These are phyloP conservation scores for Geotrichum fermentans DNA, from an alignment of 1,139 yeast species.

Conservation along the genomic window DNA sequence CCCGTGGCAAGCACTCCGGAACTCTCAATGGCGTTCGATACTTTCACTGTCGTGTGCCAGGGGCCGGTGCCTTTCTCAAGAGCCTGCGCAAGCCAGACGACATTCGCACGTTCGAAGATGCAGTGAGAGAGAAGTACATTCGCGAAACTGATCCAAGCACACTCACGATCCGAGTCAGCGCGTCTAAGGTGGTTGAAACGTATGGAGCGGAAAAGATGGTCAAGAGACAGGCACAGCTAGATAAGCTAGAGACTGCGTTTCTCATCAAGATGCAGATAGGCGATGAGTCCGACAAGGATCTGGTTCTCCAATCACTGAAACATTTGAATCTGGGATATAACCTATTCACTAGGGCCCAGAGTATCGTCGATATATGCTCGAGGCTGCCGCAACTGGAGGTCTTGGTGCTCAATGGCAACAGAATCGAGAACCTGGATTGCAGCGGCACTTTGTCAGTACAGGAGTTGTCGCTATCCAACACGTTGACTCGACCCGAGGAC, in stretches of 20 bases:
- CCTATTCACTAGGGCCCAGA: conserved; percentile 44
- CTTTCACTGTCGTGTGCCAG: conserved; percentile 38
- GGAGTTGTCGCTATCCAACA: conserved; percentile 39
- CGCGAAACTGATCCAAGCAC: conserved; percentile 31
- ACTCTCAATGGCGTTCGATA: conserved; percentile 43
- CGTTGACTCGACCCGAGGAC: conserved; percentile 32
- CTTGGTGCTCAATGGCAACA: conserved; percentile 61
- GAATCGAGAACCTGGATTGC: conserved; percentile 24
- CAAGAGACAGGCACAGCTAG: conserved; percentile 45
- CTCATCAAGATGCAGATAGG: conserved; percentile 16
- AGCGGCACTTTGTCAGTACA: conserved; percentile 20
- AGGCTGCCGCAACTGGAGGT: conserved; percentile 40
- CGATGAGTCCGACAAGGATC: conserved; percentile 17
- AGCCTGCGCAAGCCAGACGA: conserved; percentile 37
- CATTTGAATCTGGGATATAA: conserved; percentile 62
- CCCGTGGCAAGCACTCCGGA: conserved; percentile 59
- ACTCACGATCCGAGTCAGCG: conserved; percentile 28
- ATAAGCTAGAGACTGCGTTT: conserved; percentile 40
- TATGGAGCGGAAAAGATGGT: conserved; percentile 61
- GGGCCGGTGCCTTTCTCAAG: conserved; percentile 68
- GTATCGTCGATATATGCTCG: conserved; percentile 41
- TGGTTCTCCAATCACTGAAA: conserved; percentile 34
- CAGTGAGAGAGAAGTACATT: conserved; percentile 49
- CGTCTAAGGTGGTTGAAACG: conserved; percentile 54
- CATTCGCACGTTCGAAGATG: conserved; percentile 43